These are phyloP conservation scores for Sporothrix curviconia DNA, from an alignment of 2,329 filamentous ascomycete genomes.

Conservation along the genomic window DNA sequence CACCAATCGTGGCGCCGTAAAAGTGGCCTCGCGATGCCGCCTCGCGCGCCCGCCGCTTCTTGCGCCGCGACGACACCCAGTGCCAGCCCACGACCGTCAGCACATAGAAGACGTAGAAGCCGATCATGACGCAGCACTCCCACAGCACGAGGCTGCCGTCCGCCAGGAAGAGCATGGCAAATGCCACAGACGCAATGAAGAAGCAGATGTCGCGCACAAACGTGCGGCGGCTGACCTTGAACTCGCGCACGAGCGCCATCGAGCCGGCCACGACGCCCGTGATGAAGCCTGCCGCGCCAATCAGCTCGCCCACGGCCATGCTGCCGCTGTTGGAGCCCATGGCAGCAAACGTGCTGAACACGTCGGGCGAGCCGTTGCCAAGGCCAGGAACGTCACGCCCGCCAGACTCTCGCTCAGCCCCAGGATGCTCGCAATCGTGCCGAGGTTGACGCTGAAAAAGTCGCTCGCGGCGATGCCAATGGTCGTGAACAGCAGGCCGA, in stretches of 20 bases:
- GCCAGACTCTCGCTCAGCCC: conserved; percentile 94
- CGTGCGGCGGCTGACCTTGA: conserved; percentile 80
- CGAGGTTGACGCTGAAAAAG: conserved; percentile 96
- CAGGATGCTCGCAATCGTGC: conserved; percentile 80
- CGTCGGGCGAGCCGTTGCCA: conserved; percentile 95
- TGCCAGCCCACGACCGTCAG: conserved; percentile 85
- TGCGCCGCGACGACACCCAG: conserved; percentile 67
- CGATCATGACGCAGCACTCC: conserved; percentile 89
- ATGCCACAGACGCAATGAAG: conserved; percentile 79
- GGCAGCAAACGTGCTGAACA: conserved; percentile 97
- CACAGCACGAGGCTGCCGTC: conserved; percentile 79
- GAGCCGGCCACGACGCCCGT: conserved; percentile 92
- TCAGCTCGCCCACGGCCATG: conserved; percentile 88
- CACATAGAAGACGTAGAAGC: conserved; percentile 86
- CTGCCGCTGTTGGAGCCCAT: conserved; percentile 97
- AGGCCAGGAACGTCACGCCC: conserved; percentile 92
- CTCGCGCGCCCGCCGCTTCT: conserved; percentile 55
- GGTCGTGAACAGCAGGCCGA: conserved; percentile 85
- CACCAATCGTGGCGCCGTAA: conserved; percentile 43
- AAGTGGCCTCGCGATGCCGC: conserved; percentile 69
- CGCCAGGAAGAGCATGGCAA: conserved; percentile 79
- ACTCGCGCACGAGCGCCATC: conserved; percentile 95
- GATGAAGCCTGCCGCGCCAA: conserved; percentile 93
- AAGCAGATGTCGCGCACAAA: conserved; percentile 90
- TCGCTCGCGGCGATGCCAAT: conserved; percentile 97